Evolutionary conservation across 345 rosid genomes (phyloP).

Genomic region (Anastatica hierochuntica): DNA sequence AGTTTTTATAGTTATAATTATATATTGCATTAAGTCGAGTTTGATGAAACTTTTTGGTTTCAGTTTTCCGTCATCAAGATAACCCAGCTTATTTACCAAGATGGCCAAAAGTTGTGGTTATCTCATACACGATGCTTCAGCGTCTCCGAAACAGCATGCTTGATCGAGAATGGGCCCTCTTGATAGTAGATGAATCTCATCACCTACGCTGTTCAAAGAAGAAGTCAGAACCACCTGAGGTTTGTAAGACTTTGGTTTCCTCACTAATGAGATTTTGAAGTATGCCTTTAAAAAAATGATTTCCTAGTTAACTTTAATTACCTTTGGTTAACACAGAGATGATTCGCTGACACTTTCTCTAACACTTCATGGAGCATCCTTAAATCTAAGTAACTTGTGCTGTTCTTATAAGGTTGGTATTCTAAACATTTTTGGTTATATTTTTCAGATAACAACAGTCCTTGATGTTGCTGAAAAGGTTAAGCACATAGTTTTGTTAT

Average conservation of each 20-base stretch:
- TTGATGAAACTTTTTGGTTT: too few relatives aligned
- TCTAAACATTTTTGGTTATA: conserved; percentile 1
- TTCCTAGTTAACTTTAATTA: background rate
- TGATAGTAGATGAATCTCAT: conserved; percentile 95
- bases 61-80: conserved; percentile 81
- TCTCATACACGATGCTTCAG: conserved; percentile 83
- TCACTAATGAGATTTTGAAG: background rate
- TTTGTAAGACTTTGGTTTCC: conserved; percentile 18
- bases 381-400: background rate
- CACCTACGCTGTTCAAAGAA: conserved; percentile 73
- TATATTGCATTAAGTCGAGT: background rate
- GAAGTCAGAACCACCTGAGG: conserved; percentile 68
- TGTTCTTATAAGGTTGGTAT: conserved; percentile 7
- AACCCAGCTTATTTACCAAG: conserved; percentile 59
- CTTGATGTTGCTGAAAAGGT: conserved; percentile 73
- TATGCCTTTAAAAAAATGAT: too few relatives aligned
- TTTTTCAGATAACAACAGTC: conserved; percentile 57
- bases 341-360: conserved; percentile 10
- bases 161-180: conserved; percentile 68
- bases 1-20: background rate
- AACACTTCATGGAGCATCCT: conserved; percentile 2
- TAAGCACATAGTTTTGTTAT: conserved; percentile 63
- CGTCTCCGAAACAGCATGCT: conserved; percentile 61
- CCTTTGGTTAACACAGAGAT: background rate
- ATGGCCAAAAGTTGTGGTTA: conserved; percentile 81